phyloP scores from a whole-genome alignment of 306 rosid species.

The Cucurbita moschata region DNA sequence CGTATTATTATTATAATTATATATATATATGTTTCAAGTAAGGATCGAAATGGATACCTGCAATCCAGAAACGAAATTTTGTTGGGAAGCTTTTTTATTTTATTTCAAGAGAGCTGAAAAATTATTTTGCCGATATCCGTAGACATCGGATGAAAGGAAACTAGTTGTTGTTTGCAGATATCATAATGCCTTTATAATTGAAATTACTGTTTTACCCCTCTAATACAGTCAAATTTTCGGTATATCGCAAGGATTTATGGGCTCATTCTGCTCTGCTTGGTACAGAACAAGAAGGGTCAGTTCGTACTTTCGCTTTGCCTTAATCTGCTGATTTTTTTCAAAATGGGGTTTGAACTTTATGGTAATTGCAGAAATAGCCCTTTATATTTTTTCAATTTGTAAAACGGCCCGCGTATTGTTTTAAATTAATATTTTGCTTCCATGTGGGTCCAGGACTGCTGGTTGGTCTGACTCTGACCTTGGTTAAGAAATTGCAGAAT shows the following conservation, averaged over 20 bases:
- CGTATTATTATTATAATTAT: not conserved
- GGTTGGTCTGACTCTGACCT: not conserved
- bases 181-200: slow-evolving; percentile 5
- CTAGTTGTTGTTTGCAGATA: slow-evolving; percentile 26
- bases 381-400: not conserved
- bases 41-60: slow-evolving; percentile 21
- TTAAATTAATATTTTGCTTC: slow-evolving; percentile 1
- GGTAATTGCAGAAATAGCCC: not conserved
- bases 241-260: not conserved
- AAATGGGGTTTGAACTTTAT: not conserved
- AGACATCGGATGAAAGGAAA: slow-evolving; percentile 15
- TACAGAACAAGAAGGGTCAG: not conserved
- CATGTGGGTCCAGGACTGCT: slow-evolving; percentile 1
- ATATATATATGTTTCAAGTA: not conserved
- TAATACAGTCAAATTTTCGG: slow-evolving; percentile 12
- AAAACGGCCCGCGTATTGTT: not conserved
- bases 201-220: slow-evolving; percentile 25
- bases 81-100: slow-evolving; percentile 3
- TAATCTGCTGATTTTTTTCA: not conserved
- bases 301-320: slow-evolving; percentile 3
- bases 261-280: not conserved
- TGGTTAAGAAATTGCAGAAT: not conserved
- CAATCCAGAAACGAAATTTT: slow-evolving; percentile 19
- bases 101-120: not conserved
- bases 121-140: not conserved